These are phyloP conservation scores for Phytophthora capsici DNA, from an alignment of 352 stramenopile species.

Conservation along the genomic window DNA sequence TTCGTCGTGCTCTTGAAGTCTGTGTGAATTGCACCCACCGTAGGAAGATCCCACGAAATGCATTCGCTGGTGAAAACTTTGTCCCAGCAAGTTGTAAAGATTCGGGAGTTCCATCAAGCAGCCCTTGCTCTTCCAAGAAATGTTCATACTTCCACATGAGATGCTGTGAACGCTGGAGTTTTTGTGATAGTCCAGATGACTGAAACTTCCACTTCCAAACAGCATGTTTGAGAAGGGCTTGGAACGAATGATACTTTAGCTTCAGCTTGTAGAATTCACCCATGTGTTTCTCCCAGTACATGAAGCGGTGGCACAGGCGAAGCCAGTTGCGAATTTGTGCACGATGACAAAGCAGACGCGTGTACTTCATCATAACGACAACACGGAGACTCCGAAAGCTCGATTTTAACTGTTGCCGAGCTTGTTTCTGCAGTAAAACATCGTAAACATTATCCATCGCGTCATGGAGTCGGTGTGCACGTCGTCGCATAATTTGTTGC, in stretches of 20 bases:
- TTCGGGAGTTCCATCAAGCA: slow-evolving; percentile 42
- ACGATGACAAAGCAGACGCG: slow-evolving; percentile 46
- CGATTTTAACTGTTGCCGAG: slow-evolving; percentile 48
- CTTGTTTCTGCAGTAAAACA: slow-evolving; percentile 52
- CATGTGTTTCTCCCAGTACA: slow-evolving; percentile 60
- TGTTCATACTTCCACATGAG: slow-evolving; percentile 53
- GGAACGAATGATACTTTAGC: slow-evolving; percentile 52
- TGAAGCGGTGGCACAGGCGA: slow-evolving; percentile 58
- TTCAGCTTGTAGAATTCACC: slow-evolving; percentile 44
- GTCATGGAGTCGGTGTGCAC: slow-evolving; percentile 63
- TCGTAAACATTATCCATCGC: slow-evolving; percentile 69
- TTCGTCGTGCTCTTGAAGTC: slow-evolving; percentile 29
- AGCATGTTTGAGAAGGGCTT: slow-evolving; percentile 47
- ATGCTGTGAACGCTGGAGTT: slow-evolving; percentile 42
- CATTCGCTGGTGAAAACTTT: slow-evolving; percentile 54
- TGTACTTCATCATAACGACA: slow-evolving; percentile 58
- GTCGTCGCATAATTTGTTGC: slow-evolving; percentile 55
- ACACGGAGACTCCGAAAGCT: slow-evolving; percentile 65
- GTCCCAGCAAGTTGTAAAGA: slow-evolving; percentile 44
- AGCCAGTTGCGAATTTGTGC: slow-evolving; percentile 69
- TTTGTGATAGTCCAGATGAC: slow-evolving; percentile 39
- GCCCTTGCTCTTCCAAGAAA: slow-evolving; percentile 31
- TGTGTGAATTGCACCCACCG: slow-evolving; percentile 70
- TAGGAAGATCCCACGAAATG: slow-evolving; percentile 53
- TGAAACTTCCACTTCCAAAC: slow-evolving; percentile 66